Base-by-base conservation (phyloP, 768 basidiomycete genomes). In the Tulasnella sp. region DNA sequence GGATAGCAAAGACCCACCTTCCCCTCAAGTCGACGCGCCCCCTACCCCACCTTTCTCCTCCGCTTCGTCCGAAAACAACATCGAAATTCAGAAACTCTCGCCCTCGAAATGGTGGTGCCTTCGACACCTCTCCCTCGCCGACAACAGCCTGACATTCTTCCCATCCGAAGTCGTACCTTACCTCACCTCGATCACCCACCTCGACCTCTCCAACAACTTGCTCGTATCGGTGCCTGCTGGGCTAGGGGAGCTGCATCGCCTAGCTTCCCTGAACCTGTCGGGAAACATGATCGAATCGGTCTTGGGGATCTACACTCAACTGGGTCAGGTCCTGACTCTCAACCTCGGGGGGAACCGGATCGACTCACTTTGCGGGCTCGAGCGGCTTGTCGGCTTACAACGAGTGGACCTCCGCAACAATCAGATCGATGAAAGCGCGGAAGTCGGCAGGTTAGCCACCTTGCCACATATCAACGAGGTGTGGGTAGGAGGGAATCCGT, bases 271-370 rank as follows among this genome's bases (percentile, higher is more conserved):
- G 76, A 95, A 97, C 80, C 86, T 99, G n/a, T 85, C 92, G 17
- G 91, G 95, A 80, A 99, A 99, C 82, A 93, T 99, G 87, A 94
- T 99, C 76, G 94, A 96, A 79, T 95, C 95, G 19, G 90, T 98
- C 19, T 86, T 95, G 4, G 91, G 92, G 35, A 92, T 97, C 72
- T 91, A 94, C 77, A 86, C 86, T 41, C 86, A 88, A 68, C 85
- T 98, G 41, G 92, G 92, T 1, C 88, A 89, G 74, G 84, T 97
- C 32, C 83, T 89, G 19, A 83, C 85, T 6, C 83, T 98, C 76
- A 94, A 96, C 79, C 84, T 98, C 19, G 86, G 91, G 0, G 83
- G 85, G 70, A 98, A 98, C 77, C 88, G 96, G 5, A 87, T 98
- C 67, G 94, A 96, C 77, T 94, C 93, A n/a, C 86, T 98, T 69